Percentiles rank a stretch among this genome's conserved stretches.
These are phyloP conservation scores for Colletotrichum agaves DNA, from an alignment of 2,329 filamentous ascomycete species.

Conservation along the genomic window DNA sequence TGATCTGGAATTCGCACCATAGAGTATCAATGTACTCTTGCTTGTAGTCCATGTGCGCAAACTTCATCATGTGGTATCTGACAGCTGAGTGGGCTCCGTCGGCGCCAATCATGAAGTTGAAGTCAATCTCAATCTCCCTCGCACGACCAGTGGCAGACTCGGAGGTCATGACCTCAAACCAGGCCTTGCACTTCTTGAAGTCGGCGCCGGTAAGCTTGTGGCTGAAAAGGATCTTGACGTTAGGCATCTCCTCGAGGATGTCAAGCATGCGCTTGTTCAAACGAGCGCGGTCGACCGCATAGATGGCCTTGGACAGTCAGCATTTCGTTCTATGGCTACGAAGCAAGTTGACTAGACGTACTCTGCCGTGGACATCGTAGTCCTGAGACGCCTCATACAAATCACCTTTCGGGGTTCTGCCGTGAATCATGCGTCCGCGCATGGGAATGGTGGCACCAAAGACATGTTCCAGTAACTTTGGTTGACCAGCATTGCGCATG, in stretches of 20 bases:
- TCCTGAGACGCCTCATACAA: slow-evolving; percentile 83
- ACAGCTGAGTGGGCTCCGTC: slow-evolving; percentile 95
- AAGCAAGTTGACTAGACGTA: slow-evolving; percentile 49
- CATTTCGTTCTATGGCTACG: not conserved
- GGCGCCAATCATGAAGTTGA: slow-evolving; percentile 93
- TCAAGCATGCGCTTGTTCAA: slow-evolving; percentile 89
- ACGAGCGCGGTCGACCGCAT: slow-evolving; percentile 84
- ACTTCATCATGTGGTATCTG: slow-evolving; percentile 97
- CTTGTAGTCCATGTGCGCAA: slow-evolving; percentile 85
- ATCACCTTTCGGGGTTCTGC: slow-evolving; percentile 69
- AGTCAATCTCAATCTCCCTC: slow-evolving; percentile 82
- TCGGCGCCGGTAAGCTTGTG: slow-evolving; percentile 94
- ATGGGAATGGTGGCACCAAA: slow-evolving; percentile 87
- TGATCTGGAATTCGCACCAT: slow-evolving; percentile 95
- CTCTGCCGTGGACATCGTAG: slow-evolving; percentile 89
- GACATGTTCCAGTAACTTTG: slow-evolving; percentile 77
- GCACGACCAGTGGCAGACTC: slow-evolving; percentile 55
- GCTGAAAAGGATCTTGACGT: slow-evolving; percentile 92
- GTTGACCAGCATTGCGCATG: slow-evolving; percentile 75
- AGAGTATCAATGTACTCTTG: slow-evolving; percentile 96
- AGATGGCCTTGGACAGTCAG: slow-evolving; percentile 70
- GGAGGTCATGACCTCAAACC: slow-evolving; percentile 75
- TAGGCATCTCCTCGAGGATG: slow-evolving; percentile 82
- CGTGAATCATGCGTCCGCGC: slow-evolving; percentile 96
- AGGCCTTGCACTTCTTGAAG: slow-evolving; percentile 81